phyloP scores from a whole-genome alignment of 768 basidiomycete genomes.

The Serendipita vermifera region DNA sequence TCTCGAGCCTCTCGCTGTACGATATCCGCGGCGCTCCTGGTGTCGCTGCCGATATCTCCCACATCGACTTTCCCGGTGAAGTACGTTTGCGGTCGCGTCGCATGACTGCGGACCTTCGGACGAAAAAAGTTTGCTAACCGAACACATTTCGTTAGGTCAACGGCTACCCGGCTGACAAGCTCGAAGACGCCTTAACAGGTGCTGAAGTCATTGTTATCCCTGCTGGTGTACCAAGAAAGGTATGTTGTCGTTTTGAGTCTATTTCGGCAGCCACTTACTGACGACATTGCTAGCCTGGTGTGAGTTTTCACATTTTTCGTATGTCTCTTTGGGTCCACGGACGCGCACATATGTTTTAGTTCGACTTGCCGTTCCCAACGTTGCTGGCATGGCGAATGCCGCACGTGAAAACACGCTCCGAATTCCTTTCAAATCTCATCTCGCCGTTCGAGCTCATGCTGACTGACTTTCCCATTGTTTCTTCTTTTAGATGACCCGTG shows the following conservation, averaged over 20 bases:
- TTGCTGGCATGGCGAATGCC: too few relatives aligned
- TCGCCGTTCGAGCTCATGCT: too few relatives aligned
- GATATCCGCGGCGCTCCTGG: slow-evolving; percentile 94
- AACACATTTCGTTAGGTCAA: slow-evolving; percentile 38
- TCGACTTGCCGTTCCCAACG: too few relatives aligned
- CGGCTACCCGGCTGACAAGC: slow-evolving; percentile 72
- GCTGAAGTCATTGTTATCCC: slow-evolving; percentile 92
- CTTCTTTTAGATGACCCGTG: slow-evolving; percentile 71
- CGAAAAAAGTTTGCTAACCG: not conserved
- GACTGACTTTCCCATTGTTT: slow-evolving; percentile 19
- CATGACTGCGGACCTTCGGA: slow-evolving; percentile 3
- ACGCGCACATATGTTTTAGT: too few relatives aligned
- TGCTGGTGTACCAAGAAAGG: slow-evolving; percentile 98
- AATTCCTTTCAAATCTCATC: too few relatives aligned
- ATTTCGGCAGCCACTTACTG: slow-evolving; percentile 17
- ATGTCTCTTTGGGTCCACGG: slow-evolving; percentile 13
- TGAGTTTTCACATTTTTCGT: slow-evolving; percentile 33
- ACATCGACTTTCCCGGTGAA: slow-evolving; percentile 76
- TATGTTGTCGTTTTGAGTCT: slow-evolving; percentile 28
- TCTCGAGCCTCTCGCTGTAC: slow-evolving; percentile 75
- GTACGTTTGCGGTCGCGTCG: slow-evolving; percentile 30
- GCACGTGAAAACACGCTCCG: too few relatives aligned
- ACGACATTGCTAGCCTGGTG: slow-evolving; percentile 48
- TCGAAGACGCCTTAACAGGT: slow-evolving; percentile 81
- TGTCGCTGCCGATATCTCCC: slow-evolving; percentile 94